Evolutionary conservation across 371 early-diverging fungal genomes (phyloP), one percentile per base, ranked within the genome.

Genomic region (Mucor mucedo): DNA sequence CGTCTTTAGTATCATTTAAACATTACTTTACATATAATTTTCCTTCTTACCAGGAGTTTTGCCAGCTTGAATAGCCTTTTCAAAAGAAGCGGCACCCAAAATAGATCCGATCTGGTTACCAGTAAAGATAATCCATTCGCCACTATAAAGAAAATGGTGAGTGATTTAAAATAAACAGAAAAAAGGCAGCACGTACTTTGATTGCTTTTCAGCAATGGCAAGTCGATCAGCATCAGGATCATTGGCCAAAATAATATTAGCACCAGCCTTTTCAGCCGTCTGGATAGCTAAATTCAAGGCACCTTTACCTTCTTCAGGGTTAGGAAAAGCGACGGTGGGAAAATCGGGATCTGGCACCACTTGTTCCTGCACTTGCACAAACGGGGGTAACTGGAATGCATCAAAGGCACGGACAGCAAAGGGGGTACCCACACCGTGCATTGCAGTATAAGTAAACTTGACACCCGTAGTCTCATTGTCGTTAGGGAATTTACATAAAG

Each of bases 201-300:
- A 56, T 63, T 84, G 86, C 71, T 84, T 84, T 78, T 97, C 96
- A 42, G 95, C 95, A 40, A 90, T 89, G 2, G 96, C 94, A 47
- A 98, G 85, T 32, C 98, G 87, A 75, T 98, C 98, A n/a, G 96
- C 98, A 78, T 98, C 98, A 2, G 98, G 98, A 70, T 98, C 98
- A 73, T 96, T 98, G n/a, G 98, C 97, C 38, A 98, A 72, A n/a
- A 98, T 93, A 32, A 96, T 70, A 8, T 60, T 69, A 28, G 85
- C 82, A 21, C 76, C 77, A 38, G 66, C 64, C 39, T 70, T 57
- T 33, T 92, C 86, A 0, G 97, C 98, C 27, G 85, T 76, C 52
- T 84, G 69, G 58, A 95, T 90, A 9, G 97, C 95, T 66, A 94
- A 65, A 7, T 76, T 83, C 75, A 95, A 79, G 4, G 95, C 93